Percentiles rank a stretch among this genome's conserved stretches.
Evolutionary conservation across 257 asterid species (phyloP).

Genomic region (Orobanche coerulescens): DNA sequence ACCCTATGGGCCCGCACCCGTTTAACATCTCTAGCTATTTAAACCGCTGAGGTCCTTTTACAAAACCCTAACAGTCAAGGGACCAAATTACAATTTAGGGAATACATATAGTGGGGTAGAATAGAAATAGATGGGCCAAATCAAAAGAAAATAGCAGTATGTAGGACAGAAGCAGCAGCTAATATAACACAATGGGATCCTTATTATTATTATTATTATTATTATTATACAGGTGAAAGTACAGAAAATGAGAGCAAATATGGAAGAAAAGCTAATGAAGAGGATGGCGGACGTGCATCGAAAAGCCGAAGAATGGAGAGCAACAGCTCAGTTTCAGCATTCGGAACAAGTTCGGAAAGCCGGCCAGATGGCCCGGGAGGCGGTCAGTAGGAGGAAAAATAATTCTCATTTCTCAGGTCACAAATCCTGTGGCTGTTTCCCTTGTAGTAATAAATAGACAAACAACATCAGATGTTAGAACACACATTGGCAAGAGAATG

Average conservation of each 20-base stretch:
- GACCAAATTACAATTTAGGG: no score
- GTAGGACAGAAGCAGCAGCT: no score
- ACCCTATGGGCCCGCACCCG: no score
- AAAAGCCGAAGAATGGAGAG: constrained; percentile 91
- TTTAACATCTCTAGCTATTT: no score
- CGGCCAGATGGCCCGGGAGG: constrained; percentile 39
- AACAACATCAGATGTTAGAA: constrained; percentile 23
- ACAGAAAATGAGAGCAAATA: constrained; percentile 78
- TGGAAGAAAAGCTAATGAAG: constrained; percentile 91
- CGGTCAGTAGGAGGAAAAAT: constrained; percentile 35
- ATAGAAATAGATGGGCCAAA: no score
- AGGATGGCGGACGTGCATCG: constrained; percentile 83
- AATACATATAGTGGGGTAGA: no score
- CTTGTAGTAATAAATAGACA: constrained; percentile 41
- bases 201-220: no score
- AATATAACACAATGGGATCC: no score
- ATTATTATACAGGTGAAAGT: constrained; percentile 65
- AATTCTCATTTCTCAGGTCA: constrained; percentile 31
- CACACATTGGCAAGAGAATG: not conserved
- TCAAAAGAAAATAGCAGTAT: no score
- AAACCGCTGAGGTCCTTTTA: no score
- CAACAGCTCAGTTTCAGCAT: constrained; percentile 68
- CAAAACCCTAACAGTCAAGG: no score
- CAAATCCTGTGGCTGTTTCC: constrained; percentile 76
- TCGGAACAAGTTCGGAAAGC: constrained; percentile 59